Base-by-base conservation (phyloP, 2,329 filamentous ascomycete genomes). In the Diaporthe sp. region DNA sequence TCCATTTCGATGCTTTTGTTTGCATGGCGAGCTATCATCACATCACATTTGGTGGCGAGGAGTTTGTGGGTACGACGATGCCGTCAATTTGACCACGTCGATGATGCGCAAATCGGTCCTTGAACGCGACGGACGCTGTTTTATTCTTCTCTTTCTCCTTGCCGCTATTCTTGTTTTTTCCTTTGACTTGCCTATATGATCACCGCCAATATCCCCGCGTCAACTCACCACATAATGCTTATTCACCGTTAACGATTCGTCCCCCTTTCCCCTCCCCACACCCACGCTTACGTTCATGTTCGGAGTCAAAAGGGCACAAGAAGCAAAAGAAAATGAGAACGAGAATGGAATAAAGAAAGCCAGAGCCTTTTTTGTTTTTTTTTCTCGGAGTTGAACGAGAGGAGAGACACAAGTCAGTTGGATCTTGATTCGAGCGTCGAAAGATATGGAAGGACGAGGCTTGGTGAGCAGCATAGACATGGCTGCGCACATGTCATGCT, bases 41-140 rank as follows among this genome's bases (percentile, higher is more conserved):
- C 63, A 76, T 71, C 49, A 70, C 49, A 70, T 70, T 42, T 70
- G 49, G 63, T 58, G 74, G 74, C 71, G 63, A 76, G 74, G 74
- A 76, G 74, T 76, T 73, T 55, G 49, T 49, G 60, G 74, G 63
- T 71, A 74, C 57, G 55, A 76, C 42, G 25, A 73, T 67, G 58
- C 31, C 34, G 57, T 55, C 55, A 65, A 37, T 73, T 65, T 31
- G 49, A 37, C 58, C 58, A 73, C 61, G 60, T 57, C 51, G 58
- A 47, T 73, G 71, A 73, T 65, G 71, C 58, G 58, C 71, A 65
- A 44, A 57, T 49, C 58, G 71, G 44, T 65, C 49, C 49, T 65
- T 53, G 58, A 34, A 65, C 71, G 44, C 70, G 28, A 55, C 34
- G 49, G 49, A 73, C 42, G 58, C 58, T 57, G 31, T 61, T 34